These are phyloP conservation scores for Cocos nucifera DNA, from an alignment of 176 grass and related monocot genomes.

Conservation along the genomic window DNA sequence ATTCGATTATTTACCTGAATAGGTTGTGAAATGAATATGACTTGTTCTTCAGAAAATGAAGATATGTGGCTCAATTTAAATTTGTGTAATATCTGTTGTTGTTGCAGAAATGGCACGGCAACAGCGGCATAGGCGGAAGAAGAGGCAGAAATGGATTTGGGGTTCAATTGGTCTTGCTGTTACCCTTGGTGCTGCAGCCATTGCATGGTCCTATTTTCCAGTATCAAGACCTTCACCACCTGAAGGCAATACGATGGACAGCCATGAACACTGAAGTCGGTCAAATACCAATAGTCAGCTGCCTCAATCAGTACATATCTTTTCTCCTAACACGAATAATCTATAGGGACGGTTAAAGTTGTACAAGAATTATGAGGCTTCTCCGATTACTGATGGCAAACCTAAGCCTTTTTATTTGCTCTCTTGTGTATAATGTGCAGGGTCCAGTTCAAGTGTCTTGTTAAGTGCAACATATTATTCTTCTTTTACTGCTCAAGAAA, in stretches of 20 bases:
- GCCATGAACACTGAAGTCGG: not conserved
- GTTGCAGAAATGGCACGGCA: conserved; percentile 76
- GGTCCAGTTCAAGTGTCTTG: too few relatives aligned
- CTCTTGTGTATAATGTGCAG: too few relatives aligned
- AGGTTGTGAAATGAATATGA: too few relatives aligned
- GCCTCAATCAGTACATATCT: not conserved
- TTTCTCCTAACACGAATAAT: not conserved
- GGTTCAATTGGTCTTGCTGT: conserved; percentile 74
- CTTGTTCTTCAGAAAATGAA: too few relatives aligned
- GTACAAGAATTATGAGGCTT: not conserved
- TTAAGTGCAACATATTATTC: too few relatives aligned
- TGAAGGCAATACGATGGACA: conserved; percentile 23
- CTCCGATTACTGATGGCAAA: not conserved
- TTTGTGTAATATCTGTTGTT: not conserved
- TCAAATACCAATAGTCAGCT: not conserved
- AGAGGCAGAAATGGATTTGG: conserved; percentile 85
- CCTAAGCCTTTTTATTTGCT: not conserved
- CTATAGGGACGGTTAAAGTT: not conserved
- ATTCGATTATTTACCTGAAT: too few relatives aligned
- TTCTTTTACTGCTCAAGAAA: too few relatives aligned
- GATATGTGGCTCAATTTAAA: too few relatives aligned
- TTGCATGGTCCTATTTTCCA: conserved; percentile 83
- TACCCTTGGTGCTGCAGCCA: conserved; percentile 56
- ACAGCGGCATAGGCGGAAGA: conserved; percentile 53
- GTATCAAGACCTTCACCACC: conserved; percentile 13